Evolutionary conservation across 1,284 basidiomycete genomes (phyloP), one percentile per base, ranked within the genome.

Genomic region (Ustilago vetiveriae): DNA sequence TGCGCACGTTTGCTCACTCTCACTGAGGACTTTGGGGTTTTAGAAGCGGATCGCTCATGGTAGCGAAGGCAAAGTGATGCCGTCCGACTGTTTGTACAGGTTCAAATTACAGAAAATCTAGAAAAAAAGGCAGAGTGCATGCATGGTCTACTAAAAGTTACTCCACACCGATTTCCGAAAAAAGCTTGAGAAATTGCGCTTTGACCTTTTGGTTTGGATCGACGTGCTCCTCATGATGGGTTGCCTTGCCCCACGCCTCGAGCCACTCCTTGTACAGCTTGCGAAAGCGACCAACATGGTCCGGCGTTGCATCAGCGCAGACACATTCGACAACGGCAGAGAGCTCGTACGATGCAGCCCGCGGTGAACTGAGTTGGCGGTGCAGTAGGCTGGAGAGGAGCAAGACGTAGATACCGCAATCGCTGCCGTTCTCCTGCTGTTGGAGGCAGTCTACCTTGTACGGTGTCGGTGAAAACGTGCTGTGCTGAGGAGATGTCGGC

Each of bases 121-220:
- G 53, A 16, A 35, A 13, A 35, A 35, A 35, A 1, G 33, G 6
- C 33, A n/a, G n/a, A n/a, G n/a, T n/a, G n/a, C n/a, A n/a, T n/a
- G n/a, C n/a, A n/a, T n/a, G n/a, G n/a, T n/a, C n/a, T n/a, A n/a
- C n/a, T n/a, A n/a, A n/a, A n/a, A n/a, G 11, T 35, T 60, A 54
- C 58, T 68, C 58, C 45, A 68, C 51, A 58, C 55, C 59, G 65
- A 63, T 35, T 42, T 63, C 65, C 65, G 65, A 58, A 22, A 69
- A 62, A 38, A 68, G 53, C 7, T 57, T 8, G 35, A 57, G 33
- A 22, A 62, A 68, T 27, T 45, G 32, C 21, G 45, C 40, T 26
- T 60, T 62, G 45, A 57, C 49, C 41, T 52, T 40, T 10, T 50
- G 33, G 24, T 14, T 53, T 6, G 65, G 47, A 10, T 68, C 53